Evolutionary conservation across 2,329 filamentous ascomycete genomes (phyloP).

Genomic region (Sordariomycetes sp.): DNA sequence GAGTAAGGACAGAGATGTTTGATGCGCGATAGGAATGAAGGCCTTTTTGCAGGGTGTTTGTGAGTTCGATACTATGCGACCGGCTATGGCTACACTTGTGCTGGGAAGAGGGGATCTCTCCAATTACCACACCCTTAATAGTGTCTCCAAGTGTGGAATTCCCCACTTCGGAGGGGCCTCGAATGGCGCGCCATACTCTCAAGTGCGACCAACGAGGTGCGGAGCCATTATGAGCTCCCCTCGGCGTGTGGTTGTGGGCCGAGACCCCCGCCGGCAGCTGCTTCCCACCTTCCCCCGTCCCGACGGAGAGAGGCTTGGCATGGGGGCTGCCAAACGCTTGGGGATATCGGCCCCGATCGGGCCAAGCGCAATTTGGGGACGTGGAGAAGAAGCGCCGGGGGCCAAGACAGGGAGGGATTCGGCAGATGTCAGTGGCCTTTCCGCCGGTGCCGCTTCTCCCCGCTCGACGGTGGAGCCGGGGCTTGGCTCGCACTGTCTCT

Average conservation of each 20-base stretch:
- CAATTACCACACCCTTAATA: neutral
- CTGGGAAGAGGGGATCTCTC: neutral
- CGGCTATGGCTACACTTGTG: neutral
- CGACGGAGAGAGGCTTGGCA: neutral
- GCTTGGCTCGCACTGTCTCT: neutral
- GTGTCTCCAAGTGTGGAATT: neutral
- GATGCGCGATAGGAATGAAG: neutral
- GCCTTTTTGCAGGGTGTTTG: neutral
- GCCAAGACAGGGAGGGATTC: neutral
- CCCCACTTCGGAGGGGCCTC: neutral
- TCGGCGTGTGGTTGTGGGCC: neutral
- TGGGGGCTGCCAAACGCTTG: neutral
- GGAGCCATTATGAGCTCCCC: no score
- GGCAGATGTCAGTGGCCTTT: neutral
- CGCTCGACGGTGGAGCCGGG: no score
- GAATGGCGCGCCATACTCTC: neutral
- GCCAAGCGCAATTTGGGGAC: neutral
- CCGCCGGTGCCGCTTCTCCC: neutral
- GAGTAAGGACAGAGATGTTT: neutral
- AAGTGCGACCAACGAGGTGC: neutral
- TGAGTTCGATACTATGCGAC: neutral
- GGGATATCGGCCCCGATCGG: neutral
- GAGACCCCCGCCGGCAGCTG: neutral
- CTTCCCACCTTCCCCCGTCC: neutral
- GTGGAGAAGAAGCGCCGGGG: neutral